Base-by-base conservation (phyloP, 2,329 filamentous ascomycete genomes). In the Onygenales sp. region DNA sequence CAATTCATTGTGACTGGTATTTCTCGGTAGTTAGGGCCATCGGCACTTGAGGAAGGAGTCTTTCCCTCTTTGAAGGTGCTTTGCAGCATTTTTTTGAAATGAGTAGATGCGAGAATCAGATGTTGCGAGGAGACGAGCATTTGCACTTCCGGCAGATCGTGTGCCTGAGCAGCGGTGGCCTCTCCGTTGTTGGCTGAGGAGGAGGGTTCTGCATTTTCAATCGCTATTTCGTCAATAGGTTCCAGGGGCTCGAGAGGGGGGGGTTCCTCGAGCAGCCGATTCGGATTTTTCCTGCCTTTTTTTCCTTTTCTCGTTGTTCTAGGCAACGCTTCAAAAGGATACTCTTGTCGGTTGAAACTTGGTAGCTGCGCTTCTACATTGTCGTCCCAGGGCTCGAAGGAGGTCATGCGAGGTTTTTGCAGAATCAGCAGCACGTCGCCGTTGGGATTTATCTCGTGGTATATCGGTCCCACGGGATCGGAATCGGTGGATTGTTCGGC, bases 11-110 rank as follows among this genome's bases (percentile, higher is more conserved):
- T 11, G 9, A 32, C 42, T 27, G 14, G 14, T 27, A 27, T 27
- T 27, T 27, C 2, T 41, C 5, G 36, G 9, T 7, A 50, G 4
- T n/a, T 36, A 27, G 21, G 21, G 21, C 21, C 14, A 38, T 7
- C 27, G 3, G 14, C 4, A 2, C 32, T 14, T 39, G 7, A 5
- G 5, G 47, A 36, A 7, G 7, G 31, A 2, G 2, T 11, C 2
- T n/a, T 17, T 7, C 35, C 52, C 52, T 56, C 48, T 46, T 43
- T 43, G 42, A 52, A 54, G 1, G 38, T 36, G 13, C 43, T 27
- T 6, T 38, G 44, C 2, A 56, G 31, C 48, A 52, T 54, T 10
- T 10, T 14, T 14, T 48, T 41, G 43, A 56, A 56, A 7, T 46
- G 36, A 1, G 11, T 9, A 2, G 52, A 56, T 9, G 55, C 52